Evolutionary conservation across 2,329 filamentous ascomycete species (phyloP), one percentile per base, ranked within the genome.

Genomic region (Eutypella sp.): DNA sequence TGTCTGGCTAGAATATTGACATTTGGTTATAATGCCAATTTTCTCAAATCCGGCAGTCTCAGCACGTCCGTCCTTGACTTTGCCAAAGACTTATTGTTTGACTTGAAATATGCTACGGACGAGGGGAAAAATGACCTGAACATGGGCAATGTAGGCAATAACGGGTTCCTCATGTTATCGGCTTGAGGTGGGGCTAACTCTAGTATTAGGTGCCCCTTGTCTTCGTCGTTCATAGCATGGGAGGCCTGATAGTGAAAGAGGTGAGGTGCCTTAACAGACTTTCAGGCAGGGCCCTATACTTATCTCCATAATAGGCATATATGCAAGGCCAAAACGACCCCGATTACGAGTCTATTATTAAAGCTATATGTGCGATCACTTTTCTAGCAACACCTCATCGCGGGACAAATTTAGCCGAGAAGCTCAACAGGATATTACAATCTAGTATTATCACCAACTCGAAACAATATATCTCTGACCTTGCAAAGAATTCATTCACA

Each of bases 351-450:
- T 19, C 47, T 5, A 60, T 65, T 19, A 46, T 63, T 41, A 55
- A 54, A 7, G 46, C 55, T 1, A 48, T 64, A 2, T 47, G 44
- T 0, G 54, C 56, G 3, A 63, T 66, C 16, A 48, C 57, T 0
- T 67, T 67, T 38, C 51, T 67, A 1, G 51, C 64, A 0, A 67
- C 65, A 2, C 64, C 62, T 3, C 62, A 67, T 44, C 57, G 62
- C 1, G 63, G 63, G 3, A 57, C 57, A 2, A 46, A 60, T 31
- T 44, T 64, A 1, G 62, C 63, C 0, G 49, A 61, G 13, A 58
- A 56, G 1, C 45, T 67, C 10, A 66, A 66, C 22, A 42, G 49
- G 1, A 57, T 67, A 2, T 46, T 67, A 2, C 48, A 56, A n/a
- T 41, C 41, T 0, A 39, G 47, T 5, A 36, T 55, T 4, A n/a